Base-by-base conservation (phyloP, 2,329 filamentous ascomycete species). In the Nigrospora oryzae region DNA sequence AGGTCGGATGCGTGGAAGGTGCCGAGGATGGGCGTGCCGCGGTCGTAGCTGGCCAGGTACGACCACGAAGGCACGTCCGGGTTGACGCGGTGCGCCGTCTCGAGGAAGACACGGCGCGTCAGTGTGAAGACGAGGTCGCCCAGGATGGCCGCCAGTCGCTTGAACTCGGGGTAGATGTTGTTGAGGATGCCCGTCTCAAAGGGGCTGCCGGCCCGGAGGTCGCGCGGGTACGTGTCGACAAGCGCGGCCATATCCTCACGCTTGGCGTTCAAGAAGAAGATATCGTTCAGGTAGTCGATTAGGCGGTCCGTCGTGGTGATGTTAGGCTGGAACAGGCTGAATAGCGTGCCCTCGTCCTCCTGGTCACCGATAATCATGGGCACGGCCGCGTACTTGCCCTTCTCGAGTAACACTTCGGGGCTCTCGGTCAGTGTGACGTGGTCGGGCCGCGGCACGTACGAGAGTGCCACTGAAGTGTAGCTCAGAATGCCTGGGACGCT, bases 301-400 rank as follows among this genome's bases (percentile, higher is more conserved):
- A 90, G 53, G 6, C 79, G 63, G 1, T 64, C 63, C 0, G 72
- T 78, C 1, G 73, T 83, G 11, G 77, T 85, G 42, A 90, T 66
- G 58, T 89, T 87, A 31, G 63, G 58, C 51, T 86, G 83, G 60
- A 83, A 82, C 32, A 90, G 68, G 5, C 81, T 70, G 58, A 90
- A 89, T 2, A 90, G 62, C 0, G 86, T 89, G 15, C 86, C 85
- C 62, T 91, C 86, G 56, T 91, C 86, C 66, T 90, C 85, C 61
- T 89, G 84, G 56, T 88, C 76, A 36, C 86, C 85, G 35, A 85
- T 74, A 45, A 84, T 83, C 57, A 83, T 73, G 2, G 80, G 80
- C 0, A 83, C 74, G 12, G 71, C 69, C 8, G 79, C 72, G 50
- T 78, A 82, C 49, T 71, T 70, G 13, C 81, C 79, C 0, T 59